phyloP scores from a whole-genome alignment of 1,139 yeast species.

The Taphrina flavorubra region DNA sequence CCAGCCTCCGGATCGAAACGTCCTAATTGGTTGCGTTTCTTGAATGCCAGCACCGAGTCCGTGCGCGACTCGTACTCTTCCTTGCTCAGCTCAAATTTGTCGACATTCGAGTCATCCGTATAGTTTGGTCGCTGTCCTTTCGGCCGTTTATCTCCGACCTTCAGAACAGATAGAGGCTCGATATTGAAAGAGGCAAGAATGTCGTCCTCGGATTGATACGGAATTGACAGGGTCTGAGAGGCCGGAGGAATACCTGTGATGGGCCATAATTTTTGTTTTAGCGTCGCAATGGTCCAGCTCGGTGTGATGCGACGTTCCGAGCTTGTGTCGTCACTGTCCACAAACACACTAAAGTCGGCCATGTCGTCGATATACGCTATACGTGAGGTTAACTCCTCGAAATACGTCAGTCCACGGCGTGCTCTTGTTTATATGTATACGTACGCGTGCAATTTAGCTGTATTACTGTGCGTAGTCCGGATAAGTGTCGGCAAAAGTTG shows the following conservation, averaged over 20 bases:
- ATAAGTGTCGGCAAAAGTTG: not conserved
- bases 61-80: constrained; percentile 67
- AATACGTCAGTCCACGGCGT: too few species aligned
- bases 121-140: constrained; percentile 50
- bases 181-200: constrained; percentile 36
- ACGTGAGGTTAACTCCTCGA: too few species aligned
- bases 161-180: constrained; percentile 44
- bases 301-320: constrained; percentile 74
- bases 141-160: constrained; percentile 54
- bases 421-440: too few species aligned
- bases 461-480: not conserved
- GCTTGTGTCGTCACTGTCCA: constrained; percentile 44
- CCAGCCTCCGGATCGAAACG: constrained; percentile 66
- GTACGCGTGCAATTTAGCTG: too few species aligned
- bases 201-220: constrained; percentile 44
- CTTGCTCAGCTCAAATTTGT: constrained; percentile 63
- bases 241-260: constrained; percentile 79
- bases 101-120: constrained; percentile 53
- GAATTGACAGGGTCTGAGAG: constrained; percentile 57
- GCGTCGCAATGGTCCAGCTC: constrained; percentile 64
- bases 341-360: constrained; percentile 45
- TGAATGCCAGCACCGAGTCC: constrained; percentile 78
- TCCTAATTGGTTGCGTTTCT: constrained; percentile 68
- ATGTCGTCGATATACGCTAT: constrained; percentile 11
- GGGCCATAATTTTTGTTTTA: constrained; percentile 66